These are phyloP conservation scores for Posidonia oceanica DNA, from an alignment of 116 monocot genomes.

Conservation along the genomic window DNA sequence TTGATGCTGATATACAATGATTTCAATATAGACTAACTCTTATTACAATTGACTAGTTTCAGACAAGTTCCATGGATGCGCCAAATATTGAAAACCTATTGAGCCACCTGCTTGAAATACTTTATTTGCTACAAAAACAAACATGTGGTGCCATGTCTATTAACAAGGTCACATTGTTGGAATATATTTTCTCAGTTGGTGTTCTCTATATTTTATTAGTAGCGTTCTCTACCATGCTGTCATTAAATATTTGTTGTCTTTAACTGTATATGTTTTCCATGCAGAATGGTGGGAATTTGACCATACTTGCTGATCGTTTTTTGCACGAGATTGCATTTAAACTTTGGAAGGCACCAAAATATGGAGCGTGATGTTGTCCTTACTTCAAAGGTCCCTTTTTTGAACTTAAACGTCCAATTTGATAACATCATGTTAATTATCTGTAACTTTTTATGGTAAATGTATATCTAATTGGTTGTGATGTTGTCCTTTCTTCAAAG, in stretches of 20 bases:
- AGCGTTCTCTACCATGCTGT: too few species aligned
- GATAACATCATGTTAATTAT: not conserved
- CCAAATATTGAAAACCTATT: too few species aligned
- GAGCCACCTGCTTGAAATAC: too few species aligned
- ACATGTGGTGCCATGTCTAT: too few species aligned
- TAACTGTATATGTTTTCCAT: not conserved
- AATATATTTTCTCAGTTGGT: too few species aligned
- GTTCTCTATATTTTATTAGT: too few species aligned
- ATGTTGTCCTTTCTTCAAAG: not conserved
- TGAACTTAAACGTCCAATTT: not conserved
- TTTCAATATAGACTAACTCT: too few species aligned
- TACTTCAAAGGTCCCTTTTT: not conserved
- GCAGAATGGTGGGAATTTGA: constrained; percentile 63
- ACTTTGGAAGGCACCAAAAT: constrained; percentile 97
- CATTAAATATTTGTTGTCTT: not conserved
- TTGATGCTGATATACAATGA: too few species aligned
- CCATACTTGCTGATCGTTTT: constrained; percentile 81
- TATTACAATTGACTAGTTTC: too few species aligned
- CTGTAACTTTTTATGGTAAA: not conserved
- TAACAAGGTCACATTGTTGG: too few species aligned
- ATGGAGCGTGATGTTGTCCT: constrained; percentile 53
- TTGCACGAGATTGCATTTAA: constrained; percentile 91
- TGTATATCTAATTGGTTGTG: not conserved
- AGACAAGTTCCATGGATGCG: too few species aligned
- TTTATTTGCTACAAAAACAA: too few species aligned